These are phyloP conservation scores for Zygoascus flipseniorum DNA, from an alignment of 805 yeast species.

Conservation along the genomic window DNA sequence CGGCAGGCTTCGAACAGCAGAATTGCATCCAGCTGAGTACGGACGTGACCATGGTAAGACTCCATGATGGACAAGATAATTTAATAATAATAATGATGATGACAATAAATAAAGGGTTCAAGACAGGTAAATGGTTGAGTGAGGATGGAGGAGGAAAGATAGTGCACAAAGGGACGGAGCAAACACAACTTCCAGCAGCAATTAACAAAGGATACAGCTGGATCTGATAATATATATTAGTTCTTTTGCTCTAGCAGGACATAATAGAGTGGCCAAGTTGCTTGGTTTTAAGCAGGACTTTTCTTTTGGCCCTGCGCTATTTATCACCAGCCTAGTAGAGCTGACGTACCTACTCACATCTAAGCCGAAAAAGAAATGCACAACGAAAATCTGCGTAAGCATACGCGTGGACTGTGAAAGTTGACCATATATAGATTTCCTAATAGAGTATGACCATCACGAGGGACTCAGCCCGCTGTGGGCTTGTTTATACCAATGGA, in stretches of 20 bases:
- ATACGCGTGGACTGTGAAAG: no score
- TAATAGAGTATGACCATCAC: no score
- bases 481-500: no score
- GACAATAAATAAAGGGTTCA: not conserved
- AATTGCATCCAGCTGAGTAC: constrained; percentile 53
- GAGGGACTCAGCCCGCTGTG: no score
- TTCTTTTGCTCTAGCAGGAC: not conserved
- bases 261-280: not conserved
- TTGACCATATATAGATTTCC: no score
- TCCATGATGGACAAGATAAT: constrained; percentile 32
- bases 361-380: no score
- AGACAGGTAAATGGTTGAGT: not conserved
- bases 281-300: not conserved
- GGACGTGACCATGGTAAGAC: constrained; percentile 53
- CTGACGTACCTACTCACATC: not conserved
- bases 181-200: not conserved
- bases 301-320: not conserved
- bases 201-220: not conserved
- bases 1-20: constrained; percentile 58
- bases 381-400: no score
- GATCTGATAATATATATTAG: no score
- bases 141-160: not conserved
- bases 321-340: not conserved
- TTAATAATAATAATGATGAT: not conserved
- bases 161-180: not conserved